phyloP scores from a whole-genome alignment of 352 stramenopile genomes.

The Phytophthora pistaciae region DNA sequence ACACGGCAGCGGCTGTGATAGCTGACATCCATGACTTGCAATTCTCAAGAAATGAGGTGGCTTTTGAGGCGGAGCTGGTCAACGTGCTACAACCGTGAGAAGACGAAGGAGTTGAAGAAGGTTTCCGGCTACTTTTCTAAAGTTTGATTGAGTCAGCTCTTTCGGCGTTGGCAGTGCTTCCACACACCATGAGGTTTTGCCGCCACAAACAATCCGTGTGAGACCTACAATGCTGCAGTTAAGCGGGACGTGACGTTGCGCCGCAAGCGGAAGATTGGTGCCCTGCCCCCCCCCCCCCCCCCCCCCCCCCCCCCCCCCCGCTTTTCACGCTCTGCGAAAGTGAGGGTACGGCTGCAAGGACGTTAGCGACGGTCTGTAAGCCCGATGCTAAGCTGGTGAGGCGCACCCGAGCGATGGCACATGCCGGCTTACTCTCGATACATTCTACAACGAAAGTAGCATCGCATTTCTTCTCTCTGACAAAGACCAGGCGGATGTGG shows the following conservation, averaged over 20 bases:
- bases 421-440: background rate
- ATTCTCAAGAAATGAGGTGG: constrained; percentile 1
- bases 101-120: background rate
- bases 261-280: constrained; percentile 14
- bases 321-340: constrained; percentile 6
- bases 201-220: constrained; percentile 29
- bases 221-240: constrained; percentile 2
- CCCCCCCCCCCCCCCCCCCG: no score
- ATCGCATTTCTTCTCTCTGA: background rate
- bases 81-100: background rate
- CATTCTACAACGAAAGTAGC: background rate
- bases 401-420: background rate
- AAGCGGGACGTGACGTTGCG: constrained; percentile 19
- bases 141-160: background rate
- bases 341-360: background rate
- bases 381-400: background rate
- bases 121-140: background rate
- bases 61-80: background rate
- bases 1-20: constrained; percentile 3
- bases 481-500: background rate
- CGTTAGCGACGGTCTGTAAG: background rate
- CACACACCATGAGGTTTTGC: constrained; percentile 20
- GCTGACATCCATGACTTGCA: constrained; percentile 14
- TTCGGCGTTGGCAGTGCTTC: constrained; percentile 22
- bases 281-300: no score